A percentile compares a stretch with the other conserved stretches of the same genome.
Evolutionary conservation across 2,329 filamentous ascomycete genomes (phyloP).

Genomic region (Cytospora schulzeri): DNA sequence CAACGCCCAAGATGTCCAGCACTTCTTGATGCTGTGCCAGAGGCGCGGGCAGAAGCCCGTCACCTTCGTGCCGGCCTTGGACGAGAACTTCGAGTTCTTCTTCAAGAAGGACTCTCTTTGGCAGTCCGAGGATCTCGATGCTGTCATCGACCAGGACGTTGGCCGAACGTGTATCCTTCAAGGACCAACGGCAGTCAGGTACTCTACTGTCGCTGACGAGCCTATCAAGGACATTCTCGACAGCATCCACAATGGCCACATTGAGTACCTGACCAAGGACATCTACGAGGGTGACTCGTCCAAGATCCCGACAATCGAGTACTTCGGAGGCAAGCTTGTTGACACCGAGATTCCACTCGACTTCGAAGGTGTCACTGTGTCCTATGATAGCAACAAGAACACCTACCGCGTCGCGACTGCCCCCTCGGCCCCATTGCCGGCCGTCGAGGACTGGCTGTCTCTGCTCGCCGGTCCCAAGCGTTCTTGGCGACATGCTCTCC

Average conservation of each 20-base stretch:
- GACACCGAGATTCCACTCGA: conserved; percentile 73
- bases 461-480: conserved; percentile 83
- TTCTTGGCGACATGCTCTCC: conserved; percentile 93
- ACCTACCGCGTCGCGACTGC: conserved; percentile 81
- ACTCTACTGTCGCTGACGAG: conserved; percentile 87
- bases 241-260: conserved; percentile 85
- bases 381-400: conserved; percentile 76
- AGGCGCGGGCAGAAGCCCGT: conserved; percentile 93
- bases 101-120: conserved; percentile 99
- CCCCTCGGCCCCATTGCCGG: conserved; percentile 73
- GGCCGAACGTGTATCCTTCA: conserved; percentile 95
- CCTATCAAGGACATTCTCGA: conserved; percentile 94
- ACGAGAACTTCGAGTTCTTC: conserved; percentile 98
- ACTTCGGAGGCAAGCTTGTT: conserved; percentile 88
- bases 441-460: conserved; percentile 81
- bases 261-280: conserved; percentile 75
- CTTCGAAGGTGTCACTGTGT: conserved; percentile 82
- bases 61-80: conserved; percentile 91
- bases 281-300: conserved; percentile 74
- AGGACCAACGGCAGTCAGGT: conserved; percentile 89
- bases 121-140: conserved; percentile 97
- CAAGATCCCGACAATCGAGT: conserved; percentile 83
- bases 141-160: conserved; percentile 94
- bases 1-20: conserved; percentile 96
- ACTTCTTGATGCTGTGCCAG: conserved; percentile 92